These are phyloP conservation scores for Fraxinus greggii DNA, from an alignment of 305 asterid genomes.

Conservation along the genomic window DNA sequence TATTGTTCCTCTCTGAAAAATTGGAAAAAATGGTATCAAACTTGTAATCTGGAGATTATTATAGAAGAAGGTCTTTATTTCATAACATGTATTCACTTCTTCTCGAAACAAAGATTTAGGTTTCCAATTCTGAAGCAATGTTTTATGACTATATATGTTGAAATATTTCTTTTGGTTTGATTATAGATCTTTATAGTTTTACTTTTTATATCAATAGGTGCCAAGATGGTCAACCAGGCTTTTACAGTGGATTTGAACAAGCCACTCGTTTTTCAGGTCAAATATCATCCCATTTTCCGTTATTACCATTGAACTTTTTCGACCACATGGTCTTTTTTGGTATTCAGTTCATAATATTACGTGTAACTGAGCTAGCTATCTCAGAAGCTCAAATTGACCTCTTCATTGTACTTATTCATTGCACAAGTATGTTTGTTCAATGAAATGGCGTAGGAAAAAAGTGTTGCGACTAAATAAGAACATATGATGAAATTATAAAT, in stretches of 20 bases:
- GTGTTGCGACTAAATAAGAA: background rate
- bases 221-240: slow-evolving; percentile 67
- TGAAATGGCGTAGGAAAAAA: background rate
- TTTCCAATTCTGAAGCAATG: background rate
- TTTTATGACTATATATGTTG: background rate
- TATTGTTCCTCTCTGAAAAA: background rate
- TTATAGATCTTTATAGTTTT: background rate
- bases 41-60: background rate
- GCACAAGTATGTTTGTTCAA: background rate
- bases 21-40: background rate
- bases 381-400: background rate
- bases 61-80: background rate
- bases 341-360: background rate
- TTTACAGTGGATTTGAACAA: slow-evolving; percentile 66
- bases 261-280: slow-evolving; percentile 74
- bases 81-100: background rate
- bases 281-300: background rate
- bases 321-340: background rate
- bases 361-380: background rate
- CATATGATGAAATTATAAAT: background rate
- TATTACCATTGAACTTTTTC: background rate
- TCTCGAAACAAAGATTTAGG: background rate
- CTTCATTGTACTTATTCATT: background rate
- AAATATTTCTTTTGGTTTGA: background rate
- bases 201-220: slow-evolving; percentile 31